phyloP scores from a whole-genome alignment of 495 filamentous ascomycete genomes.

The Penicillium nucicola region DNA sequence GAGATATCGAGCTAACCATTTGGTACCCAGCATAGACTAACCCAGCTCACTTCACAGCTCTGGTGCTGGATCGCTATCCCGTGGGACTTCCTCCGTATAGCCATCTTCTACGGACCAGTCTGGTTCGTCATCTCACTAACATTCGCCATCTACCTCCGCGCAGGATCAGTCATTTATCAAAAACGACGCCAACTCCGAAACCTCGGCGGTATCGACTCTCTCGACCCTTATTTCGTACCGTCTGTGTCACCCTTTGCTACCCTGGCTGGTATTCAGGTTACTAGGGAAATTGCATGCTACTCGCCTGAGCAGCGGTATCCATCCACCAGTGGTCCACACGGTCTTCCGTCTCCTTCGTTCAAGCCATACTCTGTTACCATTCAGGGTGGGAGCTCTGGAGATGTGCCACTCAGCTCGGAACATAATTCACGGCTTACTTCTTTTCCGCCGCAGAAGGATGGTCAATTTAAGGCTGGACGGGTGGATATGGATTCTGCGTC shows the following conservation, averaged over 20 bases:
- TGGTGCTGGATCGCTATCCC: conserved; percentile 79
- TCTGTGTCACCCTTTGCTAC: conserved; percentile 50
- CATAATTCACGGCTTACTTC: not conserved
- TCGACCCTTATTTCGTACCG: conserved; percentile 9
- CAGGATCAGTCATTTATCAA: conserved; percentile 67
- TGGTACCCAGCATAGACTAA: not conserved
- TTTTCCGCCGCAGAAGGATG: conserved; percentile 2
- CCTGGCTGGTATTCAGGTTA: conserved; percentile 56
- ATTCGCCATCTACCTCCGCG: conserved; percentile 68
- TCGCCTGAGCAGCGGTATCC: conserved; percentile 9
- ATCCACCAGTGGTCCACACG: not conserved
- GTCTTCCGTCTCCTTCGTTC: conserved; percentile 7
- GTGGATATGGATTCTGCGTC: conserved; percentile 8
- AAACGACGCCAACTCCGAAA: conserved; percentile 44
- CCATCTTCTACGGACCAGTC: conserved; percentile 78
- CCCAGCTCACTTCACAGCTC: conserved; percentile 36
- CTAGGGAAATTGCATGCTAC: conserved; percentile 31
- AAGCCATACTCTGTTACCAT: conserved; percentile 38
- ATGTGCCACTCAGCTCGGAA: not conserved
- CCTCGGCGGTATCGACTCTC: conserved; percentile 39
- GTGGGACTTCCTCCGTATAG: conserved; percentile 74
- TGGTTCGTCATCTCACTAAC: conserved; percentile 76
- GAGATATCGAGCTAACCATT: conserved; percentile 8
- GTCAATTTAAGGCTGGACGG: conserved; percentile 5
- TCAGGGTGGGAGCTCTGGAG: conserved; percentile 21